Evolutionary conservation across 2,329 filamentous ascomycete species (phyloP).

Genomic region (Fusarium torulosum): DNA sequence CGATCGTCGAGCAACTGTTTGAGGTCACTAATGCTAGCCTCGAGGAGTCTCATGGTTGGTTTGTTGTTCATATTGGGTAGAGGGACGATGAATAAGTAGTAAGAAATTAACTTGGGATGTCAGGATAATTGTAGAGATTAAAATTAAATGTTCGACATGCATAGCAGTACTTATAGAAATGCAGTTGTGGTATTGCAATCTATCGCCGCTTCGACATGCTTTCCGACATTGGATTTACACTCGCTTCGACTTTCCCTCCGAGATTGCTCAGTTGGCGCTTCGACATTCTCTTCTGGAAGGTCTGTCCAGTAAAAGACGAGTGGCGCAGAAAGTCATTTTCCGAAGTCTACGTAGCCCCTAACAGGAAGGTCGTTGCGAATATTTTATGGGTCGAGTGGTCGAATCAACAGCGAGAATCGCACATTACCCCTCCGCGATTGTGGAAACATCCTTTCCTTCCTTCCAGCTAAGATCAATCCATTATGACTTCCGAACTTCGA

Average conservation of each 20-base stretch:
- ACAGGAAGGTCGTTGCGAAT: background rate
- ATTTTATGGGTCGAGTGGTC: no score
- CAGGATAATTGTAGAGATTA: rapidly evolving
- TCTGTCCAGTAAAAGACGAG: no score
- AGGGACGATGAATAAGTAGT: no score
- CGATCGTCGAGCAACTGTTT: constrained; percentile 28
- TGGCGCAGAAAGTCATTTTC: background rate
- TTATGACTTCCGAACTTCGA: background rate
- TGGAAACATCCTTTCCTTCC: background rate
- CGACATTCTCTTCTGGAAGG: background rate
- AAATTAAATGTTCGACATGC: rapidly evolving
- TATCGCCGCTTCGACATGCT: no score
- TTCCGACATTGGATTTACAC: background rate
- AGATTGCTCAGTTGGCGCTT: background rate
- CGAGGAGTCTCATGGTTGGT: background rate
- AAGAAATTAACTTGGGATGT: rapidly evolving
- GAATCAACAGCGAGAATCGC: background rate
- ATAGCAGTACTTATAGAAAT: background rate
- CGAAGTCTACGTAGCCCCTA: background rate
- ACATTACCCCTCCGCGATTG: no score
- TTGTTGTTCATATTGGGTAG: background rate
- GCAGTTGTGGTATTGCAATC: background rate
- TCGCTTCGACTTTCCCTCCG: background rate
- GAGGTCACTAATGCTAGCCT: background rate
- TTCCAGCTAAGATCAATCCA: background rate